phyloP scores from a whole-genome alignment of 257 asterid genomes.

The Nicotiana tabacum region DNA sequence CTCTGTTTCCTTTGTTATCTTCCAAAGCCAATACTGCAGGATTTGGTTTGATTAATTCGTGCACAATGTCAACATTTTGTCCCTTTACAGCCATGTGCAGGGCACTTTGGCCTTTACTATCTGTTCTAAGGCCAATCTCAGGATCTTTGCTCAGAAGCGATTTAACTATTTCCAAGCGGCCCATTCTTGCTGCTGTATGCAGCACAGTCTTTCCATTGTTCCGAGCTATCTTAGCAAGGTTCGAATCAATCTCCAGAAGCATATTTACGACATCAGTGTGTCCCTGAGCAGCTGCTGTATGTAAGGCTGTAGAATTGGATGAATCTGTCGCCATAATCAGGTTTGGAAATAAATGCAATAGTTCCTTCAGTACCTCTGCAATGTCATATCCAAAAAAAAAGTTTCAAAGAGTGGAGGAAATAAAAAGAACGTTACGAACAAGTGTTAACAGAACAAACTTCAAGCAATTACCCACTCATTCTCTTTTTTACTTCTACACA shows the following conservation, averaged over 20 bases:
- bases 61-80: conserved; percentile 70
- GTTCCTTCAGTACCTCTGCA: conserved; percentile 81
- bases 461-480: neutral
- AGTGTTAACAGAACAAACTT: neutral
- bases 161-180: conserved; percentile 83
- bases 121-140: conserved; percentile 66
- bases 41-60: conserved; percentile 79
- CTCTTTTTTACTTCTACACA: neutral
- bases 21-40: conserved; percentile 56
- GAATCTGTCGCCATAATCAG: conserved; percentile 82
- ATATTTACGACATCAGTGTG: conserved; percentile 66
- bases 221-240: conserved; percentile 82
- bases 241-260: conserved; percentile 66
- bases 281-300: conserved; percentile 97
- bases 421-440: neutral
- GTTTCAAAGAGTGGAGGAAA: neutral
- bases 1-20: conserved; percentile 84
- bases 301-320: conserved; percentile 81
- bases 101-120: conserved; percentile 90
- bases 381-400: conserved; percentile 3
- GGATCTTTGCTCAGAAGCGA: conserved; percentile 66
- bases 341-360: conserved; percentile 59
- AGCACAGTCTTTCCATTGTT: conserved; percentile 92
- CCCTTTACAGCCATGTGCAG: conserved; percentile 97
- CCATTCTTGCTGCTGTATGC: conserved; percentile 95